Conservation (phyloP, 106 monocot species). For the Dendrobium nobile region DNA sequence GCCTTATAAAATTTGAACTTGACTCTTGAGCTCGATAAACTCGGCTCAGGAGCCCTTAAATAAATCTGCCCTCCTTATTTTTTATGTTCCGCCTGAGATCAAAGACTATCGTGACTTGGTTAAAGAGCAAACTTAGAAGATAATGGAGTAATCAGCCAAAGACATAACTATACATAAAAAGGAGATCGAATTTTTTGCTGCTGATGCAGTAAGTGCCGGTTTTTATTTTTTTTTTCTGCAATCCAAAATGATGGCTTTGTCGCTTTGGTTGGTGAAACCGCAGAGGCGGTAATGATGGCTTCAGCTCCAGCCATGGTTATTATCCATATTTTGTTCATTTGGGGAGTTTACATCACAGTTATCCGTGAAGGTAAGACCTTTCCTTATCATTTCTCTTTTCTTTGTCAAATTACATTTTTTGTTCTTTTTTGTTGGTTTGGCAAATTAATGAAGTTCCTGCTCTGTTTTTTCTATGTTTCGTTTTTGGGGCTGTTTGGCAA, state of each 20-base stretch:
- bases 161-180: too few species aligned
- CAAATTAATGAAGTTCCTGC: background rate
- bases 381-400: background rate
- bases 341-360: slow-evolving; percentile 34
- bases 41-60: too few species aligned
- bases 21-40: too few species aligned
- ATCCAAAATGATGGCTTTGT: slow-evolving; percentile 7
- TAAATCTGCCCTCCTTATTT: too few species aligned
- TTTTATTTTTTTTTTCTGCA: background rate
- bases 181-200: too few species aligned
- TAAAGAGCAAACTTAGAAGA: too few species aligned
- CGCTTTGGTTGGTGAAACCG: slow-evolving; percentile 20
- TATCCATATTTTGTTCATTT: slow-evolving; percentile 47
- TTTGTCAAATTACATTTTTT: background rate
- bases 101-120: too few species aligned
- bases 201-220: too few species aligned
- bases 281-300: slow-evolving; percentile 16
- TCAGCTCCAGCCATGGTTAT: slow-evolving; percentile 55
- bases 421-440: background rate
- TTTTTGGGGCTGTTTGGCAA: background rate
- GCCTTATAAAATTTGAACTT: too few species aligned
- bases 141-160: too few species aligned
- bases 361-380: slow-evolving; percentile 34
- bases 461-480: background rate
- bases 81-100: too few species aligned